phyloP scores from a whole-genome alignment of 768 basidiomycete genomes.

The Tylopilus balloui region DNA sequence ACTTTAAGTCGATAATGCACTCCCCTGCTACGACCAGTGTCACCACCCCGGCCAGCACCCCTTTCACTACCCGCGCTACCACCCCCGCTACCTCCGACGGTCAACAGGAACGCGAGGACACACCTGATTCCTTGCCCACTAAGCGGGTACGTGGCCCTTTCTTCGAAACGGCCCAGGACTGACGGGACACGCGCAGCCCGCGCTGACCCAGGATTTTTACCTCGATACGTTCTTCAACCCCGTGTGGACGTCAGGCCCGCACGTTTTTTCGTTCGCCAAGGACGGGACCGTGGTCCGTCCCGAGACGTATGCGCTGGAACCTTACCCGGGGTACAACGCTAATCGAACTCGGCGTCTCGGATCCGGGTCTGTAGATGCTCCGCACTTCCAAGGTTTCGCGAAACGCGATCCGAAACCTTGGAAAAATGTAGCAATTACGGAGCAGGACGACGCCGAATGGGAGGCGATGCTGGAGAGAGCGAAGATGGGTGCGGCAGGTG shows the following conservation, averaged over 20 bases:
- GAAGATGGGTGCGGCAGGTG: background rate
- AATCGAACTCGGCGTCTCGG: background rate
- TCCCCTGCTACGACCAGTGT: background rate
- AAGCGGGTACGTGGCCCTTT: background rate
- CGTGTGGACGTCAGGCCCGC: constrained; percentile 28
- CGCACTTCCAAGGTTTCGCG: background rate
- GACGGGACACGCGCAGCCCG: background rate
- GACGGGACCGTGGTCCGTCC: constrained; percentile 9
- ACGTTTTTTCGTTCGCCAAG: constrained; percentile 11
- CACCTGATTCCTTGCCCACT: background rate
- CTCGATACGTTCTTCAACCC: constrained; percentile 41
- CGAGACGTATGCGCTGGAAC: background rate
- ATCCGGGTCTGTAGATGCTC: background rate
- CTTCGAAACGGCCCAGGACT: background rate
- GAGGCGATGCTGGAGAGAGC: background rate
- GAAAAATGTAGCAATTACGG: constrained; percentile 14
- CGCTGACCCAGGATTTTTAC: constrained; percentile 39
- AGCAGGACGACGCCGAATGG: background rate
- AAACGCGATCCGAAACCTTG: constrained; percentile 8
- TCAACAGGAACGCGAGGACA: background rate
- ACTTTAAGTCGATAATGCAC: background rate
- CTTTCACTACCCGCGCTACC: background rate
- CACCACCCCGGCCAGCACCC: background rate
- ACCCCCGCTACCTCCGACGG: background rate
- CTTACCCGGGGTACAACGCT: constrained; percentile 1